Conservation (phyloP, 2,329 filamentous ascomycete species). For the Xylaria sp. region DNA sequence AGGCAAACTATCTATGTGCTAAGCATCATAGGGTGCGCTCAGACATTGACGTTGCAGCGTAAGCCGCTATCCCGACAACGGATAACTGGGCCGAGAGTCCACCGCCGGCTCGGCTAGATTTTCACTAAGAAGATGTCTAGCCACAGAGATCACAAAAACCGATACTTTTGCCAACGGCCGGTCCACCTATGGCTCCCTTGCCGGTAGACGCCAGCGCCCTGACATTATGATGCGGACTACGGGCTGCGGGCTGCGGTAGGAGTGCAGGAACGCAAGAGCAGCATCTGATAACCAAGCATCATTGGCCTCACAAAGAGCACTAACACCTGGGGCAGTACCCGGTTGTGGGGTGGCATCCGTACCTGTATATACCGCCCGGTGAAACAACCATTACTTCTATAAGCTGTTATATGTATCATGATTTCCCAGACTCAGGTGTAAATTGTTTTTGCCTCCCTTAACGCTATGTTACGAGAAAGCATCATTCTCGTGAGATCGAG, state of each 20-base stretch:
- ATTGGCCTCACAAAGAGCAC: constrained; percentile 26
- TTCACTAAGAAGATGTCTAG: constrained; percentile 9
- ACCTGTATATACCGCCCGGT: constrained; percentile 33
- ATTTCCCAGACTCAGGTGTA: not conserved
- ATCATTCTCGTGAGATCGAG: not conserved
- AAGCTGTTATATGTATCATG: constrained; percentile 13
- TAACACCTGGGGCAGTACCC: constrained; percentile 15
- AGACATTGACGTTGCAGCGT: constrained; percentile 32
- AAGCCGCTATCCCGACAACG: constrained; percentile 38
- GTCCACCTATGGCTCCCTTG: constrained; percentile 25
- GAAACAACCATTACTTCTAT: constrained; percentile 21
- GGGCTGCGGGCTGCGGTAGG: constrained; percentile 18
- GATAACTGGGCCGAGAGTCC: constrained; percentile 36
- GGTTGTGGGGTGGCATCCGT: constrained; percentile 34
- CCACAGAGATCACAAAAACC: constrained; percentile 6
- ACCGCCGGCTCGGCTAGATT: constrained; percentile 29
- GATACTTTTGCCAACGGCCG: not conserved
- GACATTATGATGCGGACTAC: not conserved
- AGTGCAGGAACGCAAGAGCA: constrained; percentile 21
- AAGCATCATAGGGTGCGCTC: constrained; percentile 31
- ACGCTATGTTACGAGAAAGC: constrained; percentile 2
- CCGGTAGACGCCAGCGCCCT: constrained; percentile 29
- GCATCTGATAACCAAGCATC: constrained; percentile 8
- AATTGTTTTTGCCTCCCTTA: not conserved
- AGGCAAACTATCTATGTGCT: constrained; percentile 5